Base-by-base conservation (phyloP, 805 yeast genomes). In the Saccharomycopsis fibuligera region DNA sequence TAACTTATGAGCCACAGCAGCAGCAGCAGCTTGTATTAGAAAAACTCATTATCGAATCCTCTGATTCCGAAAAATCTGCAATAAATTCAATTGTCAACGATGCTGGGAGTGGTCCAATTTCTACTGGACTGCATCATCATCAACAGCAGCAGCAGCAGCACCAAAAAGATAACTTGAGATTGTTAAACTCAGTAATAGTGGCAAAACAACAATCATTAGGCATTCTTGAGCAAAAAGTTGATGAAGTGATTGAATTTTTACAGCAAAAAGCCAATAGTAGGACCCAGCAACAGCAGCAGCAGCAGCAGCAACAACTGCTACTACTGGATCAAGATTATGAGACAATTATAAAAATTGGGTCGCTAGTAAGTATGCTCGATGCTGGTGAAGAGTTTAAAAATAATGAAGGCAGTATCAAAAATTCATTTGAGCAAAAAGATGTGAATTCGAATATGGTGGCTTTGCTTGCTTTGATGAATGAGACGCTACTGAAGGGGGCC, bases 51-150 rank as follows among this genome's bases (percentile, higher is more conserved):
- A n/a, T 45, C 17, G 48, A 45, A 21, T 25, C 48, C 5, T n/a
- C 21, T 27, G 48, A 38, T 5, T 19, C 48, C 8, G 48, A 45
- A 29, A 45, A 45, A 21, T 29, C 44, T 5, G 42, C 48, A 12
- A 38, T 45, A 5, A 45, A 45, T 21, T 37, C 44, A 5, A 38
- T 45, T 23, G 14, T 35, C 2, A 38, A 16, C 10, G 16, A 45
- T 19, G 21, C 22, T 19, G 35, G 24, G n/a, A n/a, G n/a, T n/a
- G n/a, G n/a, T n/a, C n/a, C n/a, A n/a, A n/a, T n/a, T n/a, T n/a
- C n/a, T n/a, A n/a, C n/a, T n/a, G n/a, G n/a, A n/a, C n/a, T n/a
- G n/a, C n/a, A n/a, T n/a, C n/a, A n/a, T n/a, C n/a, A n/a, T n/a
- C n/a, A n/a, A n/a, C n/a, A n/a, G n/a, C n/a, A n/a, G n/a, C n/a